These are phyloP conservation scores for Carnegiea gigantea DNA, from an alignment of 179 eudicot genomes.

Conservation along the genomic window DNA sequence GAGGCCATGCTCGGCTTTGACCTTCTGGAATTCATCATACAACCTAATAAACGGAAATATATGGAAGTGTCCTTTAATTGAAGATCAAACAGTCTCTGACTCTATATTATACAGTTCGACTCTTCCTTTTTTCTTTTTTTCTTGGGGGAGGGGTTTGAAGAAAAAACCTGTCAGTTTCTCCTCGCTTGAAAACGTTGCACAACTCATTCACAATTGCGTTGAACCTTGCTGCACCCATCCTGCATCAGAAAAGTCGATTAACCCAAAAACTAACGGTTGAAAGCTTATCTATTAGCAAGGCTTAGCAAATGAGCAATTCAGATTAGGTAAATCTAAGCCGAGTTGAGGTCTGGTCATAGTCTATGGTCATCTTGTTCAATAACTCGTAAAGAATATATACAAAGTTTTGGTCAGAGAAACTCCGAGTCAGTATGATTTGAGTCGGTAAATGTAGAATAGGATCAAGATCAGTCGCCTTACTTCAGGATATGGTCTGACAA, in stretches of 20 bases:
- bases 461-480: neutral
- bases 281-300: neutral
- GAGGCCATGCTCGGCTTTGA: neutral
- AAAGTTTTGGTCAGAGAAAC: neutral
- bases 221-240: conserved; percentile 12
- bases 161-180: neutral
- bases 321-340: neutral
- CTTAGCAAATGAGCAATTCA: neutral
- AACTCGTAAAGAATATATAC: neutral
- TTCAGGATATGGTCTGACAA: neutral
- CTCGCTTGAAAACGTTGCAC: neutral
- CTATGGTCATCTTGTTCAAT: neutral
- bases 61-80: neutral
- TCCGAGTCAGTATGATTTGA: neutral
- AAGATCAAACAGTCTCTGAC: too few relatives aligned
- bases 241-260: conserved; percentile 3
- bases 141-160: too few relatives aligned
- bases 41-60: neutral
- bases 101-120: too few relatives aligned
- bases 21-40: neutral
- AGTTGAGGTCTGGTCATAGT: neutral
- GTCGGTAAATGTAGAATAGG: neutral
- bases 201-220: neutral
- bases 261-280: neutral
- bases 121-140: too few relatives aligned